phyloP scores from a whole-genome alignment of 441 rosid genomes.

The Pelargonium australe region DNA sequence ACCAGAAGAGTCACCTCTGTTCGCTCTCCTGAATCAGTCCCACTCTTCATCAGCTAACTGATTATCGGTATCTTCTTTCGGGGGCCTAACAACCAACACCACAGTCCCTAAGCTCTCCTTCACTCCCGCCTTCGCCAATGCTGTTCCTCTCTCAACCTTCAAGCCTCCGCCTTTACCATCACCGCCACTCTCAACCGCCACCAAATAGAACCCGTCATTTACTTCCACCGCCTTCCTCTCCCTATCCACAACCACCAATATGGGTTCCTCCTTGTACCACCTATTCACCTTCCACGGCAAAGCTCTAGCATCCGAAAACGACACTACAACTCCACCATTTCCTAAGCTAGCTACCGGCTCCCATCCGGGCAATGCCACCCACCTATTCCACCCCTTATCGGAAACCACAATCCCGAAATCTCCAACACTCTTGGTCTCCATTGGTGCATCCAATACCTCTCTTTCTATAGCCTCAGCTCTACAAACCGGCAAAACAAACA shows the following conservation, averaged over 20 bases:
- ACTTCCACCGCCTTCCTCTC: constrained; percentile 42
- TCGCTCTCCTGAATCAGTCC: constrained; percentile 41
- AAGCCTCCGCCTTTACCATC: constrained; percentile 29
- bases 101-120: constrained; percentile 52
- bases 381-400: constrained; percentile 73
- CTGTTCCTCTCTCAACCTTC: constrained; percentile 65
- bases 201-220: constrained; percentile 65
- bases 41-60: constrained; percentile 58
- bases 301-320: constrained; percentile 56
- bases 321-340: constrained; percentile 59
- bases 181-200: constrained; percentile 23
- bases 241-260: constrained; percentile 66
- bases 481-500: constrained; percentile 69
- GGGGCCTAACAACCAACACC: constrained; percentile 71
- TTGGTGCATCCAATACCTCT: constrained; percentile 64
- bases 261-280: constrained; percentile 62
- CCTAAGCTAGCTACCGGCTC: constrained; percentile 34
- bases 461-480: constrained; percentile 45
- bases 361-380: constrained; percentile 87
- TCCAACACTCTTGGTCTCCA: constrained; percentile 41
- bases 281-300: constrained; percentile 69
- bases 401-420: constrained; percentile 70
- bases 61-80: constrained; percentile 57
- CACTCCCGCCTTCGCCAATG: constrained; percentile 42
- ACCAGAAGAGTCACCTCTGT: neutral